A percentile compares a stretch with the other conserved stretches of the same genome.
phyloP scores from a whole-genome alignment of 441 rosid genomes.

The Cnidoscolus chayamansa region DNA sequence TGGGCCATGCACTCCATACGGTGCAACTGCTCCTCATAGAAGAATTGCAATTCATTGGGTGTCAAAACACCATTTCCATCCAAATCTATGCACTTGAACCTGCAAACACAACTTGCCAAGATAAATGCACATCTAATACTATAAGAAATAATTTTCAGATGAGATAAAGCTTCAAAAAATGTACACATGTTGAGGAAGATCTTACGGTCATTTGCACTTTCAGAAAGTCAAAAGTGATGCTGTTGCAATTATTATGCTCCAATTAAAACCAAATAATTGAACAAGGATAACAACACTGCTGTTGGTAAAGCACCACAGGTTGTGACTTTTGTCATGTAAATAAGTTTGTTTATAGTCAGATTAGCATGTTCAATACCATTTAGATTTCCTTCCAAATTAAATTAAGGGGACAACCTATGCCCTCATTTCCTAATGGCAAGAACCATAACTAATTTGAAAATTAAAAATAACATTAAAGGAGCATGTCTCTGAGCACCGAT shows the following conservation, averaged over 20 bases:
- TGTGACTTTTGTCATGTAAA: neutral
- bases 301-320: neutral
- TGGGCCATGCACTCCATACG: constrained; percentile 99
- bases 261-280: neutral
- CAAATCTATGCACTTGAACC: constrained; percentile 97
- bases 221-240: neutral
- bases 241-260: neutral
- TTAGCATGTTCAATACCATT: neutral
- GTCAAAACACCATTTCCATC: constrained; percentile 87
- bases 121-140: neutral
- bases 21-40: constrained; percentile 93
- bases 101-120: constrained; percentile 28
- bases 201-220: no score
- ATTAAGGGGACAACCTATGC: neutral
- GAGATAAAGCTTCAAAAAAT: neutral
- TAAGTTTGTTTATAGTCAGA: neutral
- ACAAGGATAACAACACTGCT: neutral
- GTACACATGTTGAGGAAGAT: no score
- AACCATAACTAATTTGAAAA: neutral
- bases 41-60: constrained; percentile 82
- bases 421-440: neutral
- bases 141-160: constrained; percentile 10
- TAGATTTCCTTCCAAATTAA: neutral
- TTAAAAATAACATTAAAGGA: neutral
- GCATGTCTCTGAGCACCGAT: neutral